Evolutionary conservation across 495 filamentous ascomycete genomes (phyloP).

Genomic region (Penicillium turbatum): DNA sequence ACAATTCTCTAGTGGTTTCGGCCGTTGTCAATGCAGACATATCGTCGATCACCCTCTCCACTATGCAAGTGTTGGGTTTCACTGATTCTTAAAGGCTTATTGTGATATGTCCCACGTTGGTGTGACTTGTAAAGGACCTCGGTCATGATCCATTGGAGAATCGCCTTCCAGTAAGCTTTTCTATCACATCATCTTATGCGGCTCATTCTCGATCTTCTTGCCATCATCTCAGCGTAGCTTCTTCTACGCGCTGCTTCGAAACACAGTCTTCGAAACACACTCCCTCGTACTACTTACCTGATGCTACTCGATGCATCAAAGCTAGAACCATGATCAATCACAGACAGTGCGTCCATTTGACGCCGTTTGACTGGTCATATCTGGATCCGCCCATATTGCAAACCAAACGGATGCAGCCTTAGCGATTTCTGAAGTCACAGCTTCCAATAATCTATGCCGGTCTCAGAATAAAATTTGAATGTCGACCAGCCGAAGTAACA

Average conservation of each 20-base stretch:
- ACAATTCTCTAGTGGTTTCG: background rate
- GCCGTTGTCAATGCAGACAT: background rate
- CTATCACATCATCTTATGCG: background rate
- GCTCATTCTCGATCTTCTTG: background rate
- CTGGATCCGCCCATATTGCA: background rate
- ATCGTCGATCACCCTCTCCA: background rate
- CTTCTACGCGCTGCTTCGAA: background rate
- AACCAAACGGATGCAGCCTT: background rate
- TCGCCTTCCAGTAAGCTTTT: background rate
- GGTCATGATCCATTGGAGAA: background rate
- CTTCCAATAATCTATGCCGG: background rate
- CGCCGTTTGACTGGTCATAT: conserved; percentile 17
- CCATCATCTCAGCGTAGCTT: background rate
- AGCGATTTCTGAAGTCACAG: background rate
- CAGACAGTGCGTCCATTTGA: conserved; percentile 18
- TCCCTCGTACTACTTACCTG: conserved; percentile 2
- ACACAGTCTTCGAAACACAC: background rate
- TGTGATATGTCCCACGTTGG: background rate
- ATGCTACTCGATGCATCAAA: conserved; percentile 13
- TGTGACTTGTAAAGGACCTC: background rate
- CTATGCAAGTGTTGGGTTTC: background rate
- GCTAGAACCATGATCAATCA: conserved; percentile 15
- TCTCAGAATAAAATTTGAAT: background rate
- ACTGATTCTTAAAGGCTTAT: background rate
- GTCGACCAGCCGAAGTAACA: background rate